Evolutionary conservation across 2,329 filamentous ascomycete genomes (phyloP), one percentile per base, ranked within the genome.

Genomic region (Diaporthe sp.): DNA sequence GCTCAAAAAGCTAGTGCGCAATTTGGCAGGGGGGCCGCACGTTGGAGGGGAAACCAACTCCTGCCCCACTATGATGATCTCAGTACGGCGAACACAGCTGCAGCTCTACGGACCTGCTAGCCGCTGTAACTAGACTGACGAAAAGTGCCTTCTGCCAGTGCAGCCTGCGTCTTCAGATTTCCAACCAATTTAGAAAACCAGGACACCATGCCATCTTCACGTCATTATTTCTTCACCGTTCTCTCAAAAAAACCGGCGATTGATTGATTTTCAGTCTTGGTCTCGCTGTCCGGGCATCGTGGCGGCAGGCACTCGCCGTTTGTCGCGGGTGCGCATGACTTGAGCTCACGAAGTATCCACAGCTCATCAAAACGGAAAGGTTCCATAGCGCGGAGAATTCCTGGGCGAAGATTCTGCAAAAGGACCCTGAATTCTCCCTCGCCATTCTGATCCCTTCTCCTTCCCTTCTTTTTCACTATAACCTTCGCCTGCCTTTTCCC

Each of bases 291-390:
- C 13, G 47, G 39, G 7, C 32, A 32, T 37, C 15, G 32, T 53
- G 22, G 42, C 42, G 53, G 42, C 68, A 70, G 53, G 55, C 69
- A 63, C 17, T 58, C 50, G 25, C 39, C 15, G 56, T 53, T 55
- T 42, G 70, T 53, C 59, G 56, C 55, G 47, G 47, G 47, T 35
- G 56, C 55, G 50, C 71, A 73, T 73, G 65, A 66, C 56, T 65
- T 42, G 39, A 73, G 10, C 39, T 61, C 42, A 44, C n/a, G 44
- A 69, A 73, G 74, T 74, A 68, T 69, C 74, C 74, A 75, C 74
- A 53, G 72, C 72, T 75, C 68, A 74, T 75, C 55, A 74, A 75
- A 72, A 72, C 44, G 72, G 61, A 70, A 66, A 61, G 66, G 68
- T 68, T 74, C 74, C 61, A 55, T 69, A 35, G 35, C 47, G 69